Base-by-base conservation (phyloP, 768 basidiomycete genomes). In the Rhizopogon rudus region DNA sequence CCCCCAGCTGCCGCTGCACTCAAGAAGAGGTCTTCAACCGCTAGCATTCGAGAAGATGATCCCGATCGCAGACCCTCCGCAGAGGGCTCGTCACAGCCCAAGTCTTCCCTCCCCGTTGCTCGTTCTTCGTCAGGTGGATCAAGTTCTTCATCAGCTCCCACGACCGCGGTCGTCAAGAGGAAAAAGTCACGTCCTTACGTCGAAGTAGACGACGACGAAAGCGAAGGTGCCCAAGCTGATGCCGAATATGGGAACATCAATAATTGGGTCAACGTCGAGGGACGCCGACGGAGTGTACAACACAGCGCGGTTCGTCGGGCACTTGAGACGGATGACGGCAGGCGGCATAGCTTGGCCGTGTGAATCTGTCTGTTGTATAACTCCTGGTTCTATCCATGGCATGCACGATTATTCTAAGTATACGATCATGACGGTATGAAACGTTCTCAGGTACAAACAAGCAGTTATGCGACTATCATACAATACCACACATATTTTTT, bases 211-310 rank as follows among this genome's bases (percentile, higher is more conserved):
- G 78, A 81, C 1, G 81, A 83, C 4, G 84, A 87, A 53, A 84
- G 82, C 59, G 87, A 86, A 37, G 86, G 83, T 1, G 80, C 77
- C n/a, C 81, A 88, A 59, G 87, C 85, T 3, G 88, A 89, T 64
- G 85, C 77, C 17, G 87, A 88, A 67, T 84, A 76, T 54, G 71
- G 77, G 16, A 72, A 67, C 41, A 50, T 57, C 40, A 59, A 56
- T 20, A 63, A 69, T 28, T 84, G 83, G 81, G 73, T 79, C 44
- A 83, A 83, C 64, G 63, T 81, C 9, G 84, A 84, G 16, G 78
- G 79, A 8, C 75, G 86, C 46, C 74, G 81, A 61, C 80, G 80
- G 51, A 75, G 75, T 31, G 56, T 60, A 22, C 69, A 71, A 20
- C 40, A 46, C 17, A 63, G 54, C 28, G 64, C 65, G 31, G 65